Evolutionary conservation across 2,329 filamentous ascomycete genomes (phyloP).

Genomic region (Phyllachora maydis): DNA sequence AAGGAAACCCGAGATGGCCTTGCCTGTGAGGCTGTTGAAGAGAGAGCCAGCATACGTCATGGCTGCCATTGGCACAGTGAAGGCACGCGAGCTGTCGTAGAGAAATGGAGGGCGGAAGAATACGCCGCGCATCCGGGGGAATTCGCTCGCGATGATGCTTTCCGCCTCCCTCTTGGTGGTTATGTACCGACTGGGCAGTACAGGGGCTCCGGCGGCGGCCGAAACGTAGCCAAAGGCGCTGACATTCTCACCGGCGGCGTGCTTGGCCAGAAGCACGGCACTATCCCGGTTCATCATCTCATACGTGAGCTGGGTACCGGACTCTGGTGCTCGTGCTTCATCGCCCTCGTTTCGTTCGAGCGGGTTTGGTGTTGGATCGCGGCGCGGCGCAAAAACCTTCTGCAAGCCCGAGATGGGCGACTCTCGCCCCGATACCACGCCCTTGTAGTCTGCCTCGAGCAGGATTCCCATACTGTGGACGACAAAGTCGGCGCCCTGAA

Average conservation of each 20-base stretch:
- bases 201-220: conserved; percentile 65
- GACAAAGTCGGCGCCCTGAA: conserved; percentile 63
- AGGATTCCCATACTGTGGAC: conserved; percentile 94
- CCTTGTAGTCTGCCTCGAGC: conserved; percentile 95
- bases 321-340: conserved; percentile 18
- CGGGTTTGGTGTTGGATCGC: no score
- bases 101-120: conserved; percentile 78
- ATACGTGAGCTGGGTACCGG: conserved; percentile 46
- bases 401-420: conserved; percentile 60
- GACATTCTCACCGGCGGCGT: conserved; percentile 44
- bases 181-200: conserved; percentile 73
- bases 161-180: conserved; percentile 85
- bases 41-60: conserved; percentile 53
- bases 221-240: conserved; percentile 72
- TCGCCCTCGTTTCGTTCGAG: conserved; percentile 37
- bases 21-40: conserved; percentile 60
- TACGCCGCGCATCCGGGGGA: conserved; percentile 56
- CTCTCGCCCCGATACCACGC: conserved; percentile 64
- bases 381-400: conserved; percentile 53
- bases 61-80: conserved; percentile 73
- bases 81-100: conserved; percentile 62
- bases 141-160: conserved; percentile 46
- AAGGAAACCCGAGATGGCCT: conserved; percentile 54
- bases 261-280: conserved; percentile 65
- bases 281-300: conserved; percentile 92